Percentiles rank a stretch among this genome's conserved stretches.
Conservation (phyloP, 75 land plant genomes). For the Pinus taeda region DNA sequence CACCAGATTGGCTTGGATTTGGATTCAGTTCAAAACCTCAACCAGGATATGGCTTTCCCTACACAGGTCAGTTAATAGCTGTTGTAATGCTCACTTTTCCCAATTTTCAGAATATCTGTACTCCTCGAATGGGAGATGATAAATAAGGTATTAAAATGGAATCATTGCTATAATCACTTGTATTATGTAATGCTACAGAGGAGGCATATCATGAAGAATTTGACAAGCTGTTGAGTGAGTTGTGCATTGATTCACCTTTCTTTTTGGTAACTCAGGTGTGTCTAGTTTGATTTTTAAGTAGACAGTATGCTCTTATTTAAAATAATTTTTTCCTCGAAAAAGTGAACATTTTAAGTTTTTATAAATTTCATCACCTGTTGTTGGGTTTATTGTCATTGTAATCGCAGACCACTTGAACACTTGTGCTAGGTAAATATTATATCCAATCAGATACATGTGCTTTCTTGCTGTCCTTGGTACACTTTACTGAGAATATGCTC, state of each 20-base stretch:
- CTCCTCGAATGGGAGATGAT: not conserved
- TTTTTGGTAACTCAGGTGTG: slow-evolving; percentile 81
- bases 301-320: not conserved
- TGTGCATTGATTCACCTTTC: slow-evolving; percentile 74
- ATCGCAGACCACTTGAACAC: not conserved
- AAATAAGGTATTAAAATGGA: not conserved
- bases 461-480: not conserved
- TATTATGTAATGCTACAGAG: slow-evolving; percentile 57
- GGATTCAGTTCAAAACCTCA: slow-evolving; percentile 98
- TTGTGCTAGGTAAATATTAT: not conserved
- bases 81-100: not conserved
- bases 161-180: slow-evolving; percentile 13
- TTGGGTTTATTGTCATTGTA: not conserved
- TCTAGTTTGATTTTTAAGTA: not conserved
- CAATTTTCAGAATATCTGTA: not conserved
- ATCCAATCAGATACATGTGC: not conserved
- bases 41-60: slow-evolving; percentile 81
- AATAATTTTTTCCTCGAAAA: not conserved
- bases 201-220: slow-evolving; percentile 89
- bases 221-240: slow-evolving; percentile 63
- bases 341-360: not conserved
- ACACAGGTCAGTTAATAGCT: slow-evolving; percentile 59
- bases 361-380: not conserved
- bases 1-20: slow-evolving; percentile 99
- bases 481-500: slow-evolving; percentile 4